phyloP scores from a whole-genome alignment of 2,329 filamentous ascomycete genomes.

The Microascus cirrosus region DNA sequence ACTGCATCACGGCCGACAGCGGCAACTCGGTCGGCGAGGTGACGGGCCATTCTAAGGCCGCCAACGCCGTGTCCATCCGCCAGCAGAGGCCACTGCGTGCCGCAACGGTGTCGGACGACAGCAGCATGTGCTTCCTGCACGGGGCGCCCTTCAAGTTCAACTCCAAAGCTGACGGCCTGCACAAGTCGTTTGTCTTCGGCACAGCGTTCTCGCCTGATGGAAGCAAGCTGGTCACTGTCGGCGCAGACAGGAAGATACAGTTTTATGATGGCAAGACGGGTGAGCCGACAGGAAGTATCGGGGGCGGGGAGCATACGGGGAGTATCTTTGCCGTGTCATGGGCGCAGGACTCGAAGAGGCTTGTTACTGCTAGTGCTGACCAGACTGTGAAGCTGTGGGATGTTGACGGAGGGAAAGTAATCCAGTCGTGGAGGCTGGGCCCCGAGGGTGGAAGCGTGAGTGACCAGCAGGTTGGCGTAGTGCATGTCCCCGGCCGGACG shows the following conservation, averaged over 20 bases:
- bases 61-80: conserved; percentile 85
- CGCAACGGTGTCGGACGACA: conserved; percentile 84
- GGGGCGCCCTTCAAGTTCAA: conserved; percentile 95
- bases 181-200: conserved; percentile 82
- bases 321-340: conserved; percentile 90
- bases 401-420: conserved; percentile 61
- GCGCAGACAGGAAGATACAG: conserved; percentile 86
- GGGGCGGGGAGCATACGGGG: conserved; percentile 76
- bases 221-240: conserved; percentile 69
- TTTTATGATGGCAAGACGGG: conserved; percentile 95
- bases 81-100: conserved; percentile 85
- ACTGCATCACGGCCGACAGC: conserved; percentile 89
- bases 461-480: conserved; percentile 89
- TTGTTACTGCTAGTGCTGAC: conserved; percentile 88
- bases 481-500: conserved; percentile 70
- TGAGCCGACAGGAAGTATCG: conserved; percentile 66
- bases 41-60: conserved; percentile 76
- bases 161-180: conserved; percentile 64
- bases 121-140: conserved; percentile 81
- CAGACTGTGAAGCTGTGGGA: conserved; percentile 96
- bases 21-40: conserved; percentile 95
- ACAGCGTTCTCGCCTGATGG: conserved; percentile 88
- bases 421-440: conserved; percentile 79
- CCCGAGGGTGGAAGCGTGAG: conserved; percentile 60
- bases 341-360: conserved; percentile 72